Evolutionary conservation across 805 yeast species (phyloP).

Genomic region (Candida morakotiae): DNA sequence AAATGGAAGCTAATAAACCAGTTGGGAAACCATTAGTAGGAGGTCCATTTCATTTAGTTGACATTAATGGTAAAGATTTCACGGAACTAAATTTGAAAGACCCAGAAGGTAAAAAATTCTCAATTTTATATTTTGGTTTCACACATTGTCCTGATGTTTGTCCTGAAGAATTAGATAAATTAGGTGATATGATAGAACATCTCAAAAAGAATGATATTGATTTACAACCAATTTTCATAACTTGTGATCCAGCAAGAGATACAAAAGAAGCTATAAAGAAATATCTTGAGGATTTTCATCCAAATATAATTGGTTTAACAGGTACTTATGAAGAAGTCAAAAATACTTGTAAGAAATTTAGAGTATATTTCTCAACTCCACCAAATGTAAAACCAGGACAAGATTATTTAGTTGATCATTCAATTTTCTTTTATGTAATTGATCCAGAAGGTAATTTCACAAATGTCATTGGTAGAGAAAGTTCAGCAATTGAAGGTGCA

Average conservation of each 20-base stretch:
- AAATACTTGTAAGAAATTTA: conserved; percentile 77
- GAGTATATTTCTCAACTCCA: conserved; percentile 98
- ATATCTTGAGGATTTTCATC: conserved; percentile 86
- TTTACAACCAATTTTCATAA: conserved; percentile 84
- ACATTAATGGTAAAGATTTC: conserved; percentile 66
- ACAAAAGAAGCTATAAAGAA: conserved; percentile 78
- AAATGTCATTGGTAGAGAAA: conserved; percentile 91
- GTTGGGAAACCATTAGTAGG: conserved; percentile 92
- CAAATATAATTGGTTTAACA: conserved; percentile 83
- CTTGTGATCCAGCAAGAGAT: conserved; percentile 97
- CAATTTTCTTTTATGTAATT: conserved; percentile 95
- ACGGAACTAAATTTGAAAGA: conserved; percentile 76
- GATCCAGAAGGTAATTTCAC: conserved; percentile 97
- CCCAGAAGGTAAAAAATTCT: conserved; percentile 49
- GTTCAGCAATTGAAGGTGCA: conserved; percentile 72
- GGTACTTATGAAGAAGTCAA: conserved; percentile 87
- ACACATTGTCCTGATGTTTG: conserved; percentile 98
- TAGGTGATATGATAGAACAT: conserved; percentile 66
- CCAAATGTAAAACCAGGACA: conserved; percentile 91
- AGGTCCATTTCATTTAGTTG: conserved; percentile 76
- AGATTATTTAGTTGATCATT: conserved; percentile 94
- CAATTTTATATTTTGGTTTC: conserved; percentile 91
- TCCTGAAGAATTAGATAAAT: conserved; percentile 94
- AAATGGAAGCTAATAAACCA: conserved; percentile 82
- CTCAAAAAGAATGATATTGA: conserved; percentile 56